Percentiles rank a stretch among this genome's conserved stretches.
Conservation (phyloP, 148 eudicot genomes). For the Linanthus parryae region DNA sequence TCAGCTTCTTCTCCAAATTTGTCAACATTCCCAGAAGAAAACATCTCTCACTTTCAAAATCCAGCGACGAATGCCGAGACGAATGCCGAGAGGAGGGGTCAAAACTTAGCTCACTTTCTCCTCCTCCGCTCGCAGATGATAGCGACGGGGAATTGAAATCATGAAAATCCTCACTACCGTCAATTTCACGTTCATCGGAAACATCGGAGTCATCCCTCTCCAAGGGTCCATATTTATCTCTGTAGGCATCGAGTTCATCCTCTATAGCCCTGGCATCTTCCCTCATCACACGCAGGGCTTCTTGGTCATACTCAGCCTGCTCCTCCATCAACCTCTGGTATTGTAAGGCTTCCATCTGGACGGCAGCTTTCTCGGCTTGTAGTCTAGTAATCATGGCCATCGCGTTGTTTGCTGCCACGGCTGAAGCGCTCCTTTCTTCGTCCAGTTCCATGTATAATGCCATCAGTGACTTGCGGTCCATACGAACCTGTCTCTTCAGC, state of each 20-base stretch:
- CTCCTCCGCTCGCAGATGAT: conserved; percentile 35
- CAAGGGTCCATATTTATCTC: conserved; percentile 49
- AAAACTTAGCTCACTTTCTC: conserved; percentile 16
- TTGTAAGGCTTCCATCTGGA: conserved; percentile 94
- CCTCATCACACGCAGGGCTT: conserved; percentile 30
- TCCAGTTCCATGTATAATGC: conserved; percentile 78
- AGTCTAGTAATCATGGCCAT: conserved; percentile 98
- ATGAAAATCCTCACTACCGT: conserved; percentile 39
- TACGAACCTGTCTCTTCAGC: conserved; percentile 54
- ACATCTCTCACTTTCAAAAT: conserved; percentile 46
- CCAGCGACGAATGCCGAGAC: conserved; percentile 24
- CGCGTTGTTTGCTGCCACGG: conserved; percentile 96
- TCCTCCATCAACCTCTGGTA: conserved; percentile 99
- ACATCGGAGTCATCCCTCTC: conserved; percentile 22
- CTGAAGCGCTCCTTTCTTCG: conserved; percentile 93
- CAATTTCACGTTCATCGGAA: conserved; percentile 35
- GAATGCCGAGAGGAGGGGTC: no score
- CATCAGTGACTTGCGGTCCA: conserved; percentile 57
- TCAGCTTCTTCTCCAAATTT: conserved; percentile 34
- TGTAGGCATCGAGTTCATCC: conserved; percentile 56
- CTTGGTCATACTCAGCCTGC: conserved; percentile 75
- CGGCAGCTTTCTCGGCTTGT: conserved; percentile 94
- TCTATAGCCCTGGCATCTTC: conserved; percentile 65
- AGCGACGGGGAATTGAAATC: conserved; percentile 50
- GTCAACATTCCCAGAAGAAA: conserved; percentile 41